A percentile compares a stretch with the other conserved stretches of the same genome.
Evolutionary conservation across 352 stramenopile genomes (phyloP).

Genomic region (Peronospora destructor): DNA sequence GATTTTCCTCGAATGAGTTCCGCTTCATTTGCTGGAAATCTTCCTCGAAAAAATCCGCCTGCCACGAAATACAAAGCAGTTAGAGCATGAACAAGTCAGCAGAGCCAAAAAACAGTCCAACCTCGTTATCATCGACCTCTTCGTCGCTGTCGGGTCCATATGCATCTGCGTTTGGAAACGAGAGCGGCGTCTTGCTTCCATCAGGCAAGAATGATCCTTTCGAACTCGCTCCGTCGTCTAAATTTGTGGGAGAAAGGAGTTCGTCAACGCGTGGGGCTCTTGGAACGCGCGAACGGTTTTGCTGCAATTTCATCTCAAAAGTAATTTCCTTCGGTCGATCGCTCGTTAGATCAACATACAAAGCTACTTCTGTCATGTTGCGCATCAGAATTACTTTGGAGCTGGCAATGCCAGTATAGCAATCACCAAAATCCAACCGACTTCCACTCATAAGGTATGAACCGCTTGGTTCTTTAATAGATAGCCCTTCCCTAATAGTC

Average conservation of each 20-base stretch:
- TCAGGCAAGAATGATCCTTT: conserved; percentile 67
- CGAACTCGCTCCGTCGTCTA: conserved; percentile 62
- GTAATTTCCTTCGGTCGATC: conserved; percentile 85
- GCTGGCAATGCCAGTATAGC: conserved; percentile 75
- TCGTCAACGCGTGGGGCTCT: conserved; percentile 55
- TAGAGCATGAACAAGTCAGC: neutral
- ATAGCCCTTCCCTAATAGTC: conserved; percentile 64
- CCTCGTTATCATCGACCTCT: conserved; percentile 82
- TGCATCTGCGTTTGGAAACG: conserved; percentile 50
- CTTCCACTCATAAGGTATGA: conserved; percentile 84
- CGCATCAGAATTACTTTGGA: conserved; percentile 78
- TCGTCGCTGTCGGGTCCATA: conserved; percentile 80
- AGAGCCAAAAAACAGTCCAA: conserved; percentile 11
- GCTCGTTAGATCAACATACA: conserved; percentile 82
- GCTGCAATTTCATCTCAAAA: conserved; percentile 80
- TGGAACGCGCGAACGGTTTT: conserved; percentile 61
- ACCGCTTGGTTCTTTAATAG: conserved; percentile 77
- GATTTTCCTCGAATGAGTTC: conserved; percentile 74
- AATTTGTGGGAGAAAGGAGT: conserved; percentile 60
- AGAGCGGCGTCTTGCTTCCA: conserved; percentile 38
- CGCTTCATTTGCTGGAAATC: conserved; percentile 59
- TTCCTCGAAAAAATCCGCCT: conserved; percentile 78
- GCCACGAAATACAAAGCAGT: conserved; percentile 4
- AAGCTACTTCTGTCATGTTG: conserved; percentile 76
- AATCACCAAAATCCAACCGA: conserved; percentile 85